Evolutionary conservation across 2,329 filamentous ascomycete genomes (phyloP).

Genomic region (Domatiomyces catenatus): DNA sequence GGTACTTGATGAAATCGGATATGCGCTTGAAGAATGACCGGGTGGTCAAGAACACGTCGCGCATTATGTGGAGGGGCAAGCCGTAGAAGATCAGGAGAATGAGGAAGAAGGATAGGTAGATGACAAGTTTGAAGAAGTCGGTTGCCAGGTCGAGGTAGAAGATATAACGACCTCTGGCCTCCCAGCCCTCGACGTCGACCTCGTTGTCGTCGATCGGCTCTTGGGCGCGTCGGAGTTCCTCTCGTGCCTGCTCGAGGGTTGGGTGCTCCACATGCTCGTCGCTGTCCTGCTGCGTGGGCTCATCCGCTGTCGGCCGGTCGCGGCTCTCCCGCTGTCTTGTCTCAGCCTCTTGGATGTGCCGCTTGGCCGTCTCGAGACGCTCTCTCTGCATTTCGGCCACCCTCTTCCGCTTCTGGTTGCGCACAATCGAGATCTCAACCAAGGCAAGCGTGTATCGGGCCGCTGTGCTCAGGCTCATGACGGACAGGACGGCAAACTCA

Average conservation of each 20-base stretch:
- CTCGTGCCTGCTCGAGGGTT: conserved; percentile 27
- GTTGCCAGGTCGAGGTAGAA: conserved; percentile 74
- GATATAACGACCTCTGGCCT: conserved; percentile 84
- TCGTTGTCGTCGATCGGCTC: conserved; percentile 67
- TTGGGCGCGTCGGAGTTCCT: neutral
- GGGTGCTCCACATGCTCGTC: conserved; percentile 9
- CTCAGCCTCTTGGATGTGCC: conserved; percentile 9
- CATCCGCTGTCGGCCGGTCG: conserved; percentile 9
- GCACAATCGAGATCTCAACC: conserved; percentile 59
- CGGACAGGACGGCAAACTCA: conserved; percentile 77
- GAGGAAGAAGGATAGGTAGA: conserved; percentile 83
- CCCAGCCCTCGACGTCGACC: conserved; percentile 89
- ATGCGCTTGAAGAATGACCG: conserved; percentile 82
- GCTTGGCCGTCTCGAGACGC: conserved; percentile 18
- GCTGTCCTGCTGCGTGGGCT: conserved; percentile 21
- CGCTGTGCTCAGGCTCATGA: conserved; percentile 65
- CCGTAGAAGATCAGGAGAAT: conserved; percentile 91
- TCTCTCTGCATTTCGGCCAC: conserved; percentile 54
- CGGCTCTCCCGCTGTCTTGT: neutral
- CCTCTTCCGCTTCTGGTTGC: conserved; percentile 55
- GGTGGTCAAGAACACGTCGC: conserved; percentile 86
- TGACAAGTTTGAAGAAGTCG: conserved; percentile 77
- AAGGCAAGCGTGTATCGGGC: conserved; percentile 66
- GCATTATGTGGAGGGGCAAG: conserved; percentile 87
- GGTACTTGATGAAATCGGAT: conserved; percentile 75